Evolutionary conservation across 352 stramenopile genomes (phyloP).

Genomic region (Globisporangium rhizosaccharum): DNA sequence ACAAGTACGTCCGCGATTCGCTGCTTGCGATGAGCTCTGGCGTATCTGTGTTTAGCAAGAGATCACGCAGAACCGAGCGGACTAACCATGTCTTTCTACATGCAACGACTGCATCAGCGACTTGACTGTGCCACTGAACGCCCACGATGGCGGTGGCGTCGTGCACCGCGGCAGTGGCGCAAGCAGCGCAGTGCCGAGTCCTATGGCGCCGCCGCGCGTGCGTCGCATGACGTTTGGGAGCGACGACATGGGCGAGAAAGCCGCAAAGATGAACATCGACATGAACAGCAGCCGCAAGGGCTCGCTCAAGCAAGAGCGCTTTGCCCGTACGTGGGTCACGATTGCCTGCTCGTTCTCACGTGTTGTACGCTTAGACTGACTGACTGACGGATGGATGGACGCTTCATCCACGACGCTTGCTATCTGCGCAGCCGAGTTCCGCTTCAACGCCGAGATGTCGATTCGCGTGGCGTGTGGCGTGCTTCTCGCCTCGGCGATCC

Average conservation of each 20-base stretch:
- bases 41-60: not conserved
- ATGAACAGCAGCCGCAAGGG: constrained; percentile 48
- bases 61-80: not conserved
- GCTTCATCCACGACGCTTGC: not conserved
- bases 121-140: constrained; percentile 27
- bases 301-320: constrained; percentile 37
- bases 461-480: constrained; percentile 63
- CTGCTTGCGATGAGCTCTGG: not conserved
- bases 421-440: constrained; percentile 43
- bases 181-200: constrained; percentile 16
- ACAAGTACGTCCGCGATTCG: not conserved
- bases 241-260: constrained; percentile 57
- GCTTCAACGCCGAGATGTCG: constrained; percentile 62
- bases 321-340: constrained; percentile 39
- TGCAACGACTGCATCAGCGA: constrained; percentile 14
- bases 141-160: constrained; percentile 8
- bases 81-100: not conserved
- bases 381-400: no score
- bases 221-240: constrained; percentile 47
- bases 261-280: constrained; percentile 63
- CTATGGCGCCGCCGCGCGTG: constrained; percentile 22
- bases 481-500: constrained; percentile 61
- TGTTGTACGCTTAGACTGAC: not conserved
- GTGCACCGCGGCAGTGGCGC: constrained; percentile 6
- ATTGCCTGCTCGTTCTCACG: no score